Percentiles rank a stretch among this genome's conserved stretches.
Evolutionary conservation across 2,329 filamentous ascomycete species (phyloP).

Genomic region (Paecilomyces niveus): DNA sequence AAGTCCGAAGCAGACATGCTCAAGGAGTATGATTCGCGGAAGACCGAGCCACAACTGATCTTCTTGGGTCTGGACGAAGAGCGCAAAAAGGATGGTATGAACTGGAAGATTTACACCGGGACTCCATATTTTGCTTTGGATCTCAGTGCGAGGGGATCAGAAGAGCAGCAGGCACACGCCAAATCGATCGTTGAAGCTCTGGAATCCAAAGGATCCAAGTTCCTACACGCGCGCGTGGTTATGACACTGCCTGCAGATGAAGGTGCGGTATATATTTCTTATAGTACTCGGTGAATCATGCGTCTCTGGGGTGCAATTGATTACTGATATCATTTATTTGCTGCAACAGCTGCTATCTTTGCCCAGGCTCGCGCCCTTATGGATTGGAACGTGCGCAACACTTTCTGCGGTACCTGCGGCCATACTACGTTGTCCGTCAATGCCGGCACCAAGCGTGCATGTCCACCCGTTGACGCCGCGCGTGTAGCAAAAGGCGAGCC

Average conservation of each 20-base stretch:
- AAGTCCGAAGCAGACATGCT: conserved; percentile 66
- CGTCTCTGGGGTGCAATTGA: background rate
- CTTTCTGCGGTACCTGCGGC: conserved; percentile 86
- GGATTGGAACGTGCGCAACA: conserved; percentile 92
- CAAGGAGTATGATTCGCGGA: conserved; percentile 64
- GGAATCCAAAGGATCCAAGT: conserved; percentile 56
- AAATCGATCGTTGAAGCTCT: conserved; percentile 53
- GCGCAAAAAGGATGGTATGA: conserved; percentile 33
- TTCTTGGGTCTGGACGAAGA: conserved; percentile 79
- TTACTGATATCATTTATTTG: conserved; percentile 1
- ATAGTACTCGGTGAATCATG: background rate
- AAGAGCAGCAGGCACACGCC: conserved; percentile 51
- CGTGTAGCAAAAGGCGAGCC: conserved; percentile 20
- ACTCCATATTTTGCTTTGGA: conserved; percentile 86
- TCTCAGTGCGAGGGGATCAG: conserved; percentile 50
- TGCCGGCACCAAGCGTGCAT: conserved; percentile 38
- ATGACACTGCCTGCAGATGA: conserved; percentile 55
- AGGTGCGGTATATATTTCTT: conserved; percentile 35
- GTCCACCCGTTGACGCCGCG: conserved; percentile 37
- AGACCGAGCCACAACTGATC: conserved; percentile 62
- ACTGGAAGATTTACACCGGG: conserved; percentile 60
- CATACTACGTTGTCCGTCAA: conserved; percentile 59
- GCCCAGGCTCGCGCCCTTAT: conserved; percentile 80
- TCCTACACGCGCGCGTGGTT: conserved; percentile 60
- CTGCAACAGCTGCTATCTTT: conserved; percentile 68